A percentile compares a stretch with the other conserved stretches of the same genome.
phyloP scores from a whole-genome alignment of 2,329 filamentous ascomycete species.

The Microsporum ferrugineum region DNA sequence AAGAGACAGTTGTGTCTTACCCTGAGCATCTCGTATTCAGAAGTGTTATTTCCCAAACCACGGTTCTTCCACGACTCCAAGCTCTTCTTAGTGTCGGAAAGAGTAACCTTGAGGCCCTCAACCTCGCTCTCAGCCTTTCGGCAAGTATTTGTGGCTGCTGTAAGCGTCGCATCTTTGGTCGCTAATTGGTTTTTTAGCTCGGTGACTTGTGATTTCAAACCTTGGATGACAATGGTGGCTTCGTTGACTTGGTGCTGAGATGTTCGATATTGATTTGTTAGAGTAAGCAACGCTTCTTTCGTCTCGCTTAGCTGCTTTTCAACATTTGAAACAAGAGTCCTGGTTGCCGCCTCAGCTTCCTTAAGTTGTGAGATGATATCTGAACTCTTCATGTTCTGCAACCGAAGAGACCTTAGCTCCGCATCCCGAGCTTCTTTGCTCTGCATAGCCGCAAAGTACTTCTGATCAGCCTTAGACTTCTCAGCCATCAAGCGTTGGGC shows the following conservation, averaged over 20 bases:
- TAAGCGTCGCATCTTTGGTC: constrained; percentile 59
- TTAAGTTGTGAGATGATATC: constrained; percentile 92
- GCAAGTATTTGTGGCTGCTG: constrained; percentile 51
- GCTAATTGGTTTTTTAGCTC: constrained; percentile 66
- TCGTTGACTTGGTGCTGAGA: constrained; percentile 63
- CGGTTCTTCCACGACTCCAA: constrained; percentile 78
- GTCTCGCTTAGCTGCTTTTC: constrained; percentile 84
- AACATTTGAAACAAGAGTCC: constrained; percentile 64
- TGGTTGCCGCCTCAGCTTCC: constrained; percentile 69
- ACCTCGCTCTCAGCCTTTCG: constrained; percentile 57
- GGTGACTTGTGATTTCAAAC: constrained; percentile 60
- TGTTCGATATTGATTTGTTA: constrained; percentile 61
- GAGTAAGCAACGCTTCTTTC: constrained; percentile 62
- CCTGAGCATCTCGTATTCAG: constrained; percentile 74
- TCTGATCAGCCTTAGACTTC: constrained; percentile 94
- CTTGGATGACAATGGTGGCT: constrained; percentile 56
- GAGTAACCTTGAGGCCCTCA: constrained; percentile 64
- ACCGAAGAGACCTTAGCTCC: constrained; percentile 66
- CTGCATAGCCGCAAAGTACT: constrained; percentile 93
- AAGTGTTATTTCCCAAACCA: constrained; percentile 65
- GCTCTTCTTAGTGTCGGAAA: constrained; percentile 70
- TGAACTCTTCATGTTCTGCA: constrained; percentile 78
- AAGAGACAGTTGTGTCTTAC: constrained; percentile 44
- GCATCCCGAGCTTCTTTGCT: constrained; percentile 74
- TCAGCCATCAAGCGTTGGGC: constrained; percentile 64